Base-by-base conservation (phyloP, 169 alveolate genomes). In the Plasmodium sp. region DNA sequence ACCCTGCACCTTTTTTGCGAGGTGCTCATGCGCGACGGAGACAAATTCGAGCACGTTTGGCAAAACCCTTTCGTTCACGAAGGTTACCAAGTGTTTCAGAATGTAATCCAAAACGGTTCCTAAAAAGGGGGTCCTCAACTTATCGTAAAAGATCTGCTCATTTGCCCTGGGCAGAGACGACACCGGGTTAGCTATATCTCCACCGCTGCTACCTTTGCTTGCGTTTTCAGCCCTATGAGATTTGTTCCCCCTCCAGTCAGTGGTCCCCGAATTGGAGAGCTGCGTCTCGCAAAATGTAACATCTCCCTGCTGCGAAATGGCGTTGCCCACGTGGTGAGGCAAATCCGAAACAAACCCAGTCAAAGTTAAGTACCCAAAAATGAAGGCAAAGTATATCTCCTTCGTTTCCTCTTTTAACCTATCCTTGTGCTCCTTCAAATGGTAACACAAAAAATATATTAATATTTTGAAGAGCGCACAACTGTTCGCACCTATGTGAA, bases 351-450 rank as follows among this genome's bases (percentile, higher is more conserved):
- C 10, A 67, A 81, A 92, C 33, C 58, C 95, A 48, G 83, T 33
- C 16, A 82, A 9, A 74, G 12, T 18, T 72, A 92, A 72, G 62
- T 73, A 92, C 74, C 84, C 84, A 43, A 71, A 67, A 56, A 92
- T 81, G 71, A 81, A 92, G 9, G 51, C 22, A 36, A 92, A 72
- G 56, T 92, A 92, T 82, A 82, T 51, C 41, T 92, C 95, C 84
- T 83, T 81, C 22, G 92, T 83, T 81, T 92, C 85, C 41, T 92
- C 79, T 14, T 81, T 92, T 83, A 92, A 72, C 36, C 7, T 71
- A 3, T 81, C 56, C 5, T 33, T 58, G 43, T 83, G 67, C 34
- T 92, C 92, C 22, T 83, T 82, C 83, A 92, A 43, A 67, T 43
- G 58, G 45, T 81, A 81, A n/a, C 84, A 83, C 43, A 92, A 12